These are phyloP conservation scores for Elsinoe fawcettii DNA, from an alignment of 2,329 filamentous ascomycete genomes.

Conservation along the genomic window DNA sequence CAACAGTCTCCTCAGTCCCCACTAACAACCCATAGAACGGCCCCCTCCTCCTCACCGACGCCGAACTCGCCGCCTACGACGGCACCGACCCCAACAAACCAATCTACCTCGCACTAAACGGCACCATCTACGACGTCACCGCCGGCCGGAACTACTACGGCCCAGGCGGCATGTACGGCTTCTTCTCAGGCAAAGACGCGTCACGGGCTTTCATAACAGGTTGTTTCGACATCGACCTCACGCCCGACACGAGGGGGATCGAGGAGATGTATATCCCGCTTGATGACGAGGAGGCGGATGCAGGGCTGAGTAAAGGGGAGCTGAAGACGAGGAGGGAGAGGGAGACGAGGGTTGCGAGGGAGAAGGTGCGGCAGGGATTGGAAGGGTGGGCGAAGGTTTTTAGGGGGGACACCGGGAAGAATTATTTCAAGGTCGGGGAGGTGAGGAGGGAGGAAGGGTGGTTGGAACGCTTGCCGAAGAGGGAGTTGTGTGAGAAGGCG, in stretches of 20 bases:
- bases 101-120: constrained; percentile 84
- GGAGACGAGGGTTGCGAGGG: constrained; percentile 58
- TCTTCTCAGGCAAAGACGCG: constrained; percentile 81
- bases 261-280: constrained; percentile 75
- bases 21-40: constrained; percentile 34
- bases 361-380: constrained; percentile 59
- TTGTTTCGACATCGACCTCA: constrained; percentile 81
- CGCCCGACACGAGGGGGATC: constrained; percentile 74
- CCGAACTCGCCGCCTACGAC: constrained; percentile 66
- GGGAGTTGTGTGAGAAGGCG: constrained; percentile 63
- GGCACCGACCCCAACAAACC: constrained; percentile 67
- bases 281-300: constrained; percentile 33
- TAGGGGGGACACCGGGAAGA: constrained; percentile 52
- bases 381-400: constrained; percentile 83
- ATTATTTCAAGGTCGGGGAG: constrained; percentile 73
- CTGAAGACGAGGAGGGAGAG: constrained; percentile 48
- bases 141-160: constrained; percentile 46
- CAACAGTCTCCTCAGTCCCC: constrained; percentile 4
- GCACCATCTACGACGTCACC: constrained; percentile 78
- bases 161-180: constrained; percentile 75
- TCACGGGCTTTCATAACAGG: constrained; percentile 84
- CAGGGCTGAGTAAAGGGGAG: constrained; percentile 26
- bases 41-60: constrained; percentile 64
- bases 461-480: constrained; percentile 50
- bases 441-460: constrained; percentile 57